phyloP scores from a whole-genome alignment of 164 flowering plant species.

The Aristolochia fimbriata region DNA sequence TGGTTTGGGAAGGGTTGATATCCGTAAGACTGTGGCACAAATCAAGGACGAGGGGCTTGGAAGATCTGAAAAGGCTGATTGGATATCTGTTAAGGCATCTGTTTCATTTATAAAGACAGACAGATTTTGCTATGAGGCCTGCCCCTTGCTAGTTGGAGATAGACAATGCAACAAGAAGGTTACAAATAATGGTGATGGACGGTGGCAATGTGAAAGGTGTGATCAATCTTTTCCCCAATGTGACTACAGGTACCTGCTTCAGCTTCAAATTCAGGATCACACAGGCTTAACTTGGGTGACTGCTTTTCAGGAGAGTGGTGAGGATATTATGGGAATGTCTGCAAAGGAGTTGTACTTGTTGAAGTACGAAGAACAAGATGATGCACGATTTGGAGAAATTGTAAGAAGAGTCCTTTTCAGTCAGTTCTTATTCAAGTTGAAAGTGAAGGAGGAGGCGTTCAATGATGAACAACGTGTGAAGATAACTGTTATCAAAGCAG shows the following conservation, averaged over 20 bases:
- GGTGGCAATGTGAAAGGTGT: conserved; percentile 88
- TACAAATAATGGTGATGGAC: conserved; percentile 87
- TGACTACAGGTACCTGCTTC: conserved; percentile 84
- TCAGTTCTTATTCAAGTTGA: conserved; percentile 62
- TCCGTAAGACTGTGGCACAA: conserved; percentile 66
- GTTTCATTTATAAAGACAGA: conserved; percentile 58
- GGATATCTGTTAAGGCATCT: conserved; percentile 68
- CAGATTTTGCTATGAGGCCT: conserved; percentile 86
- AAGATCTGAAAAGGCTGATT: conserved; percentile 93
- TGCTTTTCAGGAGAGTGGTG: conserved; percentile 92
- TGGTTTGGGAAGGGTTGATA: conserved; percentile 34
- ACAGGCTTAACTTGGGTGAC: conserved; percentile 89
- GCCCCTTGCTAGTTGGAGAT: conserved; percentile 77
- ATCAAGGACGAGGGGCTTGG: conserved; percentile 91
- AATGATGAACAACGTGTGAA: conserved; percentile 91
- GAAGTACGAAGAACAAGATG: conserved; percentile 71
- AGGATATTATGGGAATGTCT: conserved; percentile 71
- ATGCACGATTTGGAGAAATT: conserved; percentile 49
- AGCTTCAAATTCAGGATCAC: conserved; percentile 85
- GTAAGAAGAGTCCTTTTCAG: conserved; percentile 47
- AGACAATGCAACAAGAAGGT: conserved; percentile 89
- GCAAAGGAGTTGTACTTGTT: conserved; percentile 65
- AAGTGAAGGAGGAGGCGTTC: conserved; percentile 83
- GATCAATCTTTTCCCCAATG: conserved; percentile 63
- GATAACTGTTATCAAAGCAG: conserved; percentile 71